Base-by-base conservation (phyloP, 2,329 filamentous ascomycete genomes). In the Pseudofabraea citricarpa region DNA sequence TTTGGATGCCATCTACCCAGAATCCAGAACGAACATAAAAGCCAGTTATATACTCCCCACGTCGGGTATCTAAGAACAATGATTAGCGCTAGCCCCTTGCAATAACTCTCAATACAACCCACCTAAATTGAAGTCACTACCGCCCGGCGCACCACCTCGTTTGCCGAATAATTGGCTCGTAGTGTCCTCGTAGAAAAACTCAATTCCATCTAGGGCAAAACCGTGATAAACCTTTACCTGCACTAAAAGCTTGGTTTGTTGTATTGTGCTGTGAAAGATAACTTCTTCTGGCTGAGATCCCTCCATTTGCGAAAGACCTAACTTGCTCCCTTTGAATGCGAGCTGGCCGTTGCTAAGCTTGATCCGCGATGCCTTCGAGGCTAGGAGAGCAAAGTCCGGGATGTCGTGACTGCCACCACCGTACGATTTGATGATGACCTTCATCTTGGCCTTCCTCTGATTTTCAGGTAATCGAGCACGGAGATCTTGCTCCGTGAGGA, bases 141-240 rank as follows among this genome's bases (percentile, higher is more conserved):
- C 83, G 3, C 80, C 81, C 19, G 75, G 67, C 50, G 83, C 83
- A 6, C 84, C 86, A 10, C 85, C 85, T 43, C 77, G 74, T 58
- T 88, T 90, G 31, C 93, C 93, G 69, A 98, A 94, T 3, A 96
- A 64, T 60, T 96, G 89, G 43, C 74, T 85, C 1, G 87, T 85
- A 13, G 79, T 76, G 62, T 97, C 90, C 57, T 97, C 91, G 59
- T 95, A 97, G 46, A 87, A 74, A 64, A 98, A 97, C 62, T 97
- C 91, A 16, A 98, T 65, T 0, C 93, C 93, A 61, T 95, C 85
- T 10, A 97, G 60, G 4, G 84, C 84, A 46, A 73, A 70, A 2
- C 87, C 89, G 55, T 89, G 83, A 58, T 90, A 94, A 12, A 95
- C 73, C 47, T 81, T 77, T 44, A 96, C 76, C 5, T 79, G 79